Evolutionary conservation across 2,329 filamentous ascomycete species (phyloP).

Genomic region (Aspergillus sp.): DNA sequence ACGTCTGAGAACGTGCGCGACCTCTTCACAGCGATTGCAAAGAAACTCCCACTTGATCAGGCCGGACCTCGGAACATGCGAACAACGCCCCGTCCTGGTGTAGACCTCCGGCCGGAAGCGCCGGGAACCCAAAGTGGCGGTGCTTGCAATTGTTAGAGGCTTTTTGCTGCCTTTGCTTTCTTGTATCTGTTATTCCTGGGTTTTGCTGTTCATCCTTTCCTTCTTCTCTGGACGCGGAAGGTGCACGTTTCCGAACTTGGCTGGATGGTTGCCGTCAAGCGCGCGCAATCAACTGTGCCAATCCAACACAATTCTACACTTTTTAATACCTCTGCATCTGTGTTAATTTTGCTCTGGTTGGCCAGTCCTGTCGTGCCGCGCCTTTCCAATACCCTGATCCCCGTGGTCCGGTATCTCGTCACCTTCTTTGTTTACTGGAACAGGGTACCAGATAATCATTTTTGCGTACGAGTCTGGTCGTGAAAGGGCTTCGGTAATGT

Average conservation of each 20-base stretch:
- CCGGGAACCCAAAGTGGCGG: constrained; percentile 59
- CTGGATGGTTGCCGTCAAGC: constrained; percentile 5
- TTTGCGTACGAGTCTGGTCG: constrained; percentile 13
- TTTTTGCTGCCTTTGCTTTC: constrained; percentile 3
- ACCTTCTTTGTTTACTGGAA: constrained; percentile 12
- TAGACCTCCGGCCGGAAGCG: constrained; percentile 65
- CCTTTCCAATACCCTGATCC: constrained; percentile 4
- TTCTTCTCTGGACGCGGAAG: constrained; percentile 21
- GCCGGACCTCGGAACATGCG: constrained; percentile 86
- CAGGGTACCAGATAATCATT: constrained; percentile 13
- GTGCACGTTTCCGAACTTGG: constrained; percentile 14
- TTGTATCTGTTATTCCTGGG: constrained; percentile 8
- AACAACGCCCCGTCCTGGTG: constrained; percentile 61
- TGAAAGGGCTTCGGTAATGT: constrained; percentile 24
- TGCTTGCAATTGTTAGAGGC: constrained; percentile 62
- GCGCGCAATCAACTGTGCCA: constrained; percentile 7
- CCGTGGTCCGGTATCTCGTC: constrained; percentile 5
- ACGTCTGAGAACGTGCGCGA: constrained; percentile 94
- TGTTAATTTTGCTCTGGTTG: constrained; percentile 7
- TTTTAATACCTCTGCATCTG: constrained; percentile 15
- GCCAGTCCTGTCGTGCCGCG: constrained; percentile 4
- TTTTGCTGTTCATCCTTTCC: constrained; percentile 10
- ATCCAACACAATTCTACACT: constrained; percentile 15
- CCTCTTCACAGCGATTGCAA: constrained; percentile 94
- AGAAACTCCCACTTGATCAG: constrained; percentile 95